Base-by-base conservation (phyloP, 1,139 yeast species). In the Lodderomyces elongisporus region DNA sequence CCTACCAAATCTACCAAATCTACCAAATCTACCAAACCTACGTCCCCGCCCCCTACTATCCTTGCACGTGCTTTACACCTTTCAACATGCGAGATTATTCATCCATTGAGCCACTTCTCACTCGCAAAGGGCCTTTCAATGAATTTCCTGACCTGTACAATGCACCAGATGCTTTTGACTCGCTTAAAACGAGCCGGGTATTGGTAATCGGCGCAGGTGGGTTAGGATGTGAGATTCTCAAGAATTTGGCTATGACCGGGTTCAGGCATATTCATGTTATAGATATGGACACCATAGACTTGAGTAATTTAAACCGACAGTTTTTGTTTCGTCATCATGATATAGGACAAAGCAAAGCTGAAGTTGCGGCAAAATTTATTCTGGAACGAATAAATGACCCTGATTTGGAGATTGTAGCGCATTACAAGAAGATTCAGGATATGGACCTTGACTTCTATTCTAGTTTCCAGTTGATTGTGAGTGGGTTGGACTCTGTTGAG, bases 241-340 rank as follows among this genome's bases (percentile, higher is more conserved):
- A 89, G 60, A 79, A 88, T 56, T 63, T 91, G 32, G 91, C 93
- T 0, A 63, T 85, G 35, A 68, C 81, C 3, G 95, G 95, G 3
- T 84, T 89, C 49, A 66, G 64, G 33, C 66, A 80, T 38, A 79
- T 91, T 27, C 83, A 85, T 47, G 79, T 91, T 13, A 85, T 91
- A 27, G 98, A 91, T 53, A 85, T 89, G 95, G 97, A 91, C 56
- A 87, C 94, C 2, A 87, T 91, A 39, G 97, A 91, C 51, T 59
- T 91, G 15, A 82, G 95, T 15, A 91, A 91, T 49, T 66, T 91
- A 46, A 91, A 91, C 54, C 72, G 97, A 33, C 98, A 91, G 58
- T 89, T 91, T 49, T 60, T 91, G 32, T 91, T 89, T 52, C 66
- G 93, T 12, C 65, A 66, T 12, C 42, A 54, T 0, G 96, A 89